These are phyloP conservation scores for Blastomyces gilchristii DNA, from an alignment of 2,329 filamentous ascomycete genomes.

Conservation along the genomic window DNA sequence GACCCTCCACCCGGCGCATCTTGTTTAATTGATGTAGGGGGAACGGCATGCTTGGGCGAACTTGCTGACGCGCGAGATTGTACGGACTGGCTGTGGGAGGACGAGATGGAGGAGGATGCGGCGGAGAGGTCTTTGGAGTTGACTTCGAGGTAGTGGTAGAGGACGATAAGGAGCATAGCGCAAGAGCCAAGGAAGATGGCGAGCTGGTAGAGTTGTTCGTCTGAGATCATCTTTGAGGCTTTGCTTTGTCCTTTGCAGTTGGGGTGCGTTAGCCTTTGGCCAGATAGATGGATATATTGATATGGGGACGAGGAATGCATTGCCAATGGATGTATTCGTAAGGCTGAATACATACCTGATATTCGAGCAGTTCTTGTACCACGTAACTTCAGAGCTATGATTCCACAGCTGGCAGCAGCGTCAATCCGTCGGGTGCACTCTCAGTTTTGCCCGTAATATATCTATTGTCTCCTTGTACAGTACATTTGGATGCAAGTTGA, in stretches of 20 bases:
- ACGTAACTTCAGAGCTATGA: background rate
- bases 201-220: slow-evolving; percentile 79
- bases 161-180: slow-evolving; percentile 82
- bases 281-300: background rate
- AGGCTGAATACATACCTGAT: background rate
- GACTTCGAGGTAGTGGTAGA: slow-evolving; percentile 94
- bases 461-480: background rate
- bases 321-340: background rate
- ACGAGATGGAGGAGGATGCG: slow-evolving; percentile 5
- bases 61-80: background rate
- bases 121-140: slow-evolving; percentile 56
- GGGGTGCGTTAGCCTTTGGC: background rate
- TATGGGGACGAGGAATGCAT: background rate
- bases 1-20: background rate
- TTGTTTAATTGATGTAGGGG: background rate
- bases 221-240: slow-evolving; percentile 71
- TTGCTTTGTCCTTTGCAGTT: background rate
- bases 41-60: background rate
- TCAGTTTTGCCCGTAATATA: background rate
- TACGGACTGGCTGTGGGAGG: background rate
- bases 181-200: slow-evolving; percentile 86
- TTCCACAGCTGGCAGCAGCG: background rate
- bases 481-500: background rate
- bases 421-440: background rate
- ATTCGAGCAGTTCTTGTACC: background rate